Evolutionary conservation across 805 yeast genomes (phyloP), one percentile per base, ranked within the genome.

Genomic region (Candida parachauliodes): DNA sequence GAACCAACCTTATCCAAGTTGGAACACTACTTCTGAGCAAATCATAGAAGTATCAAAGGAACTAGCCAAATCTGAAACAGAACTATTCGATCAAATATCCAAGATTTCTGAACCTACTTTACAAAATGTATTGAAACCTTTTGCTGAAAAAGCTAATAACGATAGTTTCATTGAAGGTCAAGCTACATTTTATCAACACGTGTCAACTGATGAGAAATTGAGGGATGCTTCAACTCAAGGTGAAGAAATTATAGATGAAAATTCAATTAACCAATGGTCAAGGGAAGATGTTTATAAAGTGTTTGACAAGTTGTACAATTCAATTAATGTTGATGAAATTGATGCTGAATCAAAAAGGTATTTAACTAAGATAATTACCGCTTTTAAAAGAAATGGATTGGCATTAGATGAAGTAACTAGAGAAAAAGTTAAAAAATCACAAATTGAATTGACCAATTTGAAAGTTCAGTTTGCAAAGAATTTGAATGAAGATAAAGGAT

Each of bases 201-300:
- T 87, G 8, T 81, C 89, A 3, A 50, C 77, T 15, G 69, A 73
- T 45, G 76, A 79, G 50, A 77, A 61, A n/a, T 53, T 83, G 22
- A 72, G 96, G 51, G 86, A 83, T 45, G 86, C 88, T 3, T 78
- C 89, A 2, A 71, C 72, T 30, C 63, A 74, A 42, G 81, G 86
- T 0, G 83, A 81, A 44, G 77, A 77, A 52, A 52, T 68, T 42
- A 57, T 83, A 29, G 70, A 76, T 36, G 73, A 78, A 34, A 74
- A 67, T 47, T 62, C 70, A 8, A 83, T 86, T 49, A 94, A 83
- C 48, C 69, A 81, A 17, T 72, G 75, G 11, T 57, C 77, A 38
- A 77, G 95, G 55, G 76, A 46, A 10, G 57, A 53, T 32, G 53
- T 87, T 8, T 87, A 68, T 57, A 57, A 66, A 43, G 74, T 72